A percentile compares a stretch with the other conserved stretches of the same genome.
phyloP scores from a whole-genome alignment of 768 basidiomycete species.

The Hericium rajendrae region DNA sequence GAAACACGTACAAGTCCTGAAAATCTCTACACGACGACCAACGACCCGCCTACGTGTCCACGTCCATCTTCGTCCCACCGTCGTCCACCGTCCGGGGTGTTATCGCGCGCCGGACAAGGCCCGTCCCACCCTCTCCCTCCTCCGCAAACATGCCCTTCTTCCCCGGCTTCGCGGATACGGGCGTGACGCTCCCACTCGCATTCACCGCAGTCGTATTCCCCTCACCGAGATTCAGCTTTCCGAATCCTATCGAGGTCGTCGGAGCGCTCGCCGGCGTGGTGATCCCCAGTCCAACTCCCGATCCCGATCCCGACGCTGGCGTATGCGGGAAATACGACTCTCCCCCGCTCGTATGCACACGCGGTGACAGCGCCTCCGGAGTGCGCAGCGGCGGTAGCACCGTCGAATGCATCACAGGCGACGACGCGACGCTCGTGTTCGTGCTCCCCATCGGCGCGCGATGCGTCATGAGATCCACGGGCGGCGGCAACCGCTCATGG shows the following conservation, averaged over 20 bases:
- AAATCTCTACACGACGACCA: not conserved
- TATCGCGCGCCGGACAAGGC: not conserved
- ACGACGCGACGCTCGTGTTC: conserved; percentile 7
- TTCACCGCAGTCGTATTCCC: not conserved
- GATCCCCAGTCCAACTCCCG: conserved; percentile 1
- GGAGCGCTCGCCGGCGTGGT: conserved; percentile 5
- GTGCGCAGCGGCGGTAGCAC: conserved; percentile 5
- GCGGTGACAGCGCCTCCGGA: conserved; percentile 5
- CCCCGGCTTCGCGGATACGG: conserved; percentile 1
- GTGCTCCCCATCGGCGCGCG: conserved; percentile 9
- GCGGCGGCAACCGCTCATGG: conserved; percentile 1
- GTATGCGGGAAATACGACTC: conserved; percentile 1
- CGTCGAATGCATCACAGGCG: conserved; percentile 4
- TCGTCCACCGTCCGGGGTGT: not conserved
- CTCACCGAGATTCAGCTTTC: conserved; percentile 7
- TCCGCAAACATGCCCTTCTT: conserved; percentile 17
- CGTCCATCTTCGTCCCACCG: not conserved
- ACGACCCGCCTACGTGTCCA: not conserved
- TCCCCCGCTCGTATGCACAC: not conserved
- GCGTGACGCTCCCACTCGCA: not conserved
- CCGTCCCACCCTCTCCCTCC: conserved; percentile 5
- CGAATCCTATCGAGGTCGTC: conserved; percentile 3
- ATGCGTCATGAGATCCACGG: conserved; percentile 7
- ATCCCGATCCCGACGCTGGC: not conserved
- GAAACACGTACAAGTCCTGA: too few species aligned